Percentiles rank a stretch among this genome's conserved stretches.
Evolutionary conservation across 1,284 basidiomycete genomes (phyloP).

Genomic region (Salmacisia buchloeana): DNA sequence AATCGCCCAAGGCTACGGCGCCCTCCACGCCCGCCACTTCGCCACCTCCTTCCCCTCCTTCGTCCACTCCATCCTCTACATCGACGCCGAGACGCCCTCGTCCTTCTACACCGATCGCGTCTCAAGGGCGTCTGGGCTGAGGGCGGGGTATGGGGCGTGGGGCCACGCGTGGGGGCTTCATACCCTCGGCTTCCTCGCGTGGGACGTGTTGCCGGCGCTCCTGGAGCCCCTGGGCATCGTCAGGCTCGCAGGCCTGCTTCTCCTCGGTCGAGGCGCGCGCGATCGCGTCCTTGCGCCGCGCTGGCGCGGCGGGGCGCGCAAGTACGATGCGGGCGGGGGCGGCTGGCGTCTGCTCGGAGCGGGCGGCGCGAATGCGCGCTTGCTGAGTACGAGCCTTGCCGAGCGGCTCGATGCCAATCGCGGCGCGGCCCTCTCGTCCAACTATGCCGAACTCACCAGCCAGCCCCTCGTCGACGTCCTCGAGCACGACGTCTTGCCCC

Average conservation of each 20-base stretch:
- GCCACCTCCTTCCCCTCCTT: constrained; percentile 29
- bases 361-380: constrained; percentile 22
- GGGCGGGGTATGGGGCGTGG: constrained; percentile 25
- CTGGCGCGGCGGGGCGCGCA: constrained; percentile 19
- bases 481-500: constrained; percentile 12
- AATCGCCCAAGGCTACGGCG: constrained; percentile 30
- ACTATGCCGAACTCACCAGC: neutral
- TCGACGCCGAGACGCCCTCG: constrained; percentile 31
- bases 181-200: constrained; percentile 21
- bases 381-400: constrained; percentile 26
- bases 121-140: constrained; percentile 20
- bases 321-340: constrained; percentile 25
- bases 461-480: neutral
- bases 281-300: constrained; percentile 34
- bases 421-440: constrained; percentile 14
- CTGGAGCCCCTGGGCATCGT: constrained; percentile 24
- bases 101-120: constrained; percentile 30
- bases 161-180: constrained; percentile 16
- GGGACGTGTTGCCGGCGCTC: constrained; percentile 29
- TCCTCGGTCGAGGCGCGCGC: constrained; percentile 18
- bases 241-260: constrained; percentile 25
- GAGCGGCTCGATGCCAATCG: constrained; percentile 31
- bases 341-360: constrained; percentile 25
- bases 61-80: constrained; percentile 32
- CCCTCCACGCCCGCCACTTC: constrained; percentile 32